Base-by-base conservation (phyloP, 306 rosid species). In the Inga leiocalycina region DNA sequence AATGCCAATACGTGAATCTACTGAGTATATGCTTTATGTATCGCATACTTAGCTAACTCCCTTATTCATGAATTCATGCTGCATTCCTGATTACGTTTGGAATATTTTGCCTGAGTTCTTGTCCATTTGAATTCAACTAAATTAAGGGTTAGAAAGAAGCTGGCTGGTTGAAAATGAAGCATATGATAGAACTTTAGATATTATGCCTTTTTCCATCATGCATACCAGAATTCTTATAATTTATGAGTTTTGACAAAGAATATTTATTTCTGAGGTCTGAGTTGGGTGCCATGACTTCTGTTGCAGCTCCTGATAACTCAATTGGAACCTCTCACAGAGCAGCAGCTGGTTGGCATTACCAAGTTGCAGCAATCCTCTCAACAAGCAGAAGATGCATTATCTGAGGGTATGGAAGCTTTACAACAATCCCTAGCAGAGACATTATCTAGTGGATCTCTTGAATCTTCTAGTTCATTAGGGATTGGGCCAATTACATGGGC, bases 331-430 rank as follows among this genome's bases (percentile, higher is more conserved):
- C 92, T 96, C 64, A 92, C 98, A 15, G 99, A 96, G 86, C 97
- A 94, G 89, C 99, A 96, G 84, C 74, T 93, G 84, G 79, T 87
- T 74, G 97, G 94, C 59, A 87, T 96, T 70, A 92, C 88, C 67
- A 96, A 94, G 88, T 89, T 96, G 88, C 99, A 93, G 86, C 95
- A 93, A 69, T 94, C 99, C 24, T 96, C 99, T 24, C 99, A 94
- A 84, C 98, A 96, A 79, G 99, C 97, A 10, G 99, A 96, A 89
- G 99, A 96, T 84, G 99, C 99, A 34, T 90, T 96, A 85, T 96
- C 98, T 81, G 98, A 96, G 82, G 99, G 99, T 59, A 96, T 94
- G 99, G 99, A 96, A 79, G 98, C 98, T 59, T 87, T 96, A 87
- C 99, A 94, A 73, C 99, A 94, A 82, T 93, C 98, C 80, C 92